These are phyloP conservation scores for Hortaea sp. DNA, from an alignment of 2,329 filamentous ascomycete genomes.

Conservation along the genomic window DNA sequence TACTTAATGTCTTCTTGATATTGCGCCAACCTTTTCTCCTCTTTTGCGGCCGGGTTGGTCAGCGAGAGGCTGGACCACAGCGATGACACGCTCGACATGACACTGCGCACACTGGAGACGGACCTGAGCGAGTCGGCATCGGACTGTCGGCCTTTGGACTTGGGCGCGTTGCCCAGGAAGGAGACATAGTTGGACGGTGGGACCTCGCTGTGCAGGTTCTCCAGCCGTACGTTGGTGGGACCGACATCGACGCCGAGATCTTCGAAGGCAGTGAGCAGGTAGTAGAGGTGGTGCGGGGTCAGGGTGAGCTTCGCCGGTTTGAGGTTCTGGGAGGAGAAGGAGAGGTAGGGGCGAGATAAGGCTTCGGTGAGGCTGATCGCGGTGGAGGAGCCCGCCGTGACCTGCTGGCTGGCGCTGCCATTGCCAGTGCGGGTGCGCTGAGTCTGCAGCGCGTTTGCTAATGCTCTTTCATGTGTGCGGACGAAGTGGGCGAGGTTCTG, in stretches of 20 bases:
- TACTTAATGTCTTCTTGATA: constrained; percentile 85
- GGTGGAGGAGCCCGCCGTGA: constrained; percentile 48
- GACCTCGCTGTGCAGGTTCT: constrained; percentile 83
- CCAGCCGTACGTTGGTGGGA: constrained; percentile 89
- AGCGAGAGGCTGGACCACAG: constrained; percentile 85
- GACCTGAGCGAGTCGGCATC: constrained; percentile 90
- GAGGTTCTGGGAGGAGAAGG: constrained; percentile 71
- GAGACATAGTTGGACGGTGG: constrained; percentile 90
- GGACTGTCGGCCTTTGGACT: constrained; percentile 65
- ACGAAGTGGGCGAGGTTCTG: constrained; percentile 95
- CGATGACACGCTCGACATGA: constrained; percentile 93
- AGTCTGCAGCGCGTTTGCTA: constrained; percentile 89
- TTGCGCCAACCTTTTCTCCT: constrained; percentile 80
- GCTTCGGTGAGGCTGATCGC: constrained; percentile 68
- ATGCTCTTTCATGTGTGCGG: constrained; percentile 90
- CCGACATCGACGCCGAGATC: constrained; percentile 79
- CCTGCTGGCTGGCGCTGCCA: constrained; percentile 4
- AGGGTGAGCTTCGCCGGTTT: constrained; percentile 88
- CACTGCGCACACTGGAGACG: constrained; percentile 90
- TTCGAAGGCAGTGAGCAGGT: constrained; percentile 88
- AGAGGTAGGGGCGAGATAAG: constrained; percentile 75
- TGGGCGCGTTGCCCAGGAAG: constrained; percentile 75
- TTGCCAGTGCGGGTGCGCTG: constrained; percentile 55
- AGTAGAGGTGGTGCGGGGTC: constrained; percentile 94
- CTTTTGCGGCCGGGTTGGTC: constrained; percentile 69